A percentile compares a stretch with the other conserved stretches of the same genome.
phyloP scores from a whole-genome alignment of 768 basidiomycete species.

The Podaxis pistillaris region DNA sequence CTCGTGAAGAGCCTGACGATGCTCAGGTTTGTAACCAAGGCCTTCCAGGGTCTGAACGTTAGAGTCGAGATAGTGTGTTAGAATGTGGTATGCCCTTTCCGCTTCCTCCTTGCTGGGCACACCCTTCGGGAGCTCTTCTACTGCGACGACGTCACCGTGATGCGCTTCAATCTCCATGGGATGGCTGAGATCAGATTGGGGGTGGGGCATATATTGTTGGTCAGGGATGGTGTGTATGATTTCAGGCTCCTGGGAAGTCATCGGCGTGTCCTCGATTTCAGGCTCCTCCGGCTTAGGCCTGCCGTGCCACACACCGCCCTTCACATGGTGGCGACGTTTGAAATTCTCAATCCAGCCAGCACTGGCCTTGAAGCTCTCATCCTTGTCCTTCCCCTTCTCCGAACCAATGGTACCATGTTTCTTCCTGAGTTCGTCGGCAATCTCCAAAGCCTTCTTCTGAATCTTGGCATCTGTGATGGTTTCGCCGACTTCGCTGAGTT shows the following conservation, averaged over 20 bases:
- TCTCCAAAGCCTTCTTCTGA: constrained; percentile 64
- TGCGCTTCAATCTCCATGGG: constrained; percentile 9
- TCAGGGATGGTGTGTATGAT: constrained; percentile 6
- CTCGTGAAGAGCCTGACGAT: constrained; percentile 10
- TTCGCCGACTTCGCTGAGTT: constrained; percentile 43
- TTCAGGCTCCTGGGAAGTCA: constrained; percentile 15
- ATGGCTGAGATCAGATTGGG: constrained; percentile 2
- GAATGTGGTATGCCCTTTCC: constrained; percentile 10
- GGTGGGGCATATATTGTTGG: constrained; percentile 11
- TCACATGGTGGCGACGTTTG: constrained; percentile 78
- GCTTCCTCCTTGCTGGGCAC: constrained; percentile 12
- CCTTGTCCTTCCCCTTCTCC: constrained; percentile 23
- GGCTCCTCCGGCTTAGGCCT: constrained; percentile 17
- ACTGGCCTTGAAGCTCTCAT: constrained; percentile 87
- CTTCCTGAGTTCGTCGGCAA: constrained; percentile 45
- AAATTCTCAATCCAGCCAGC: constrained; percentile 93
- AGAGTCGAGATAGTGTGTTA: constrained; percentile 14
- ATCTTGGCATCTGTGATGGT: constrained; percentile 64
- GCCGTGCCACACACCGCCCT: constrained; percentile 51
- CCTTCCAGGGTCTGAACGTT: constrained; percentile 6
- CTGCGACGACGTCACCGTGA: background rate
- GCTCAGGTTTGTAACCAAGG: constrained; percentile 13
- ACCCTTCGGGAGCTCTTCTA: constrained; percentile 11
- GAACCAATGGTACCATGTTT: constrained; percentile 37
- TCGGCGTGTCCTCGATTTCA: constrained; percentile 8